A percentile compares a stretch with the other conserved stretches of the same genome.
Evolutionary conservation across 2,329 filamentous ascomycete species (phyloP).

Genomic region (Phaeosphaeriaceae sp.): DNA sequence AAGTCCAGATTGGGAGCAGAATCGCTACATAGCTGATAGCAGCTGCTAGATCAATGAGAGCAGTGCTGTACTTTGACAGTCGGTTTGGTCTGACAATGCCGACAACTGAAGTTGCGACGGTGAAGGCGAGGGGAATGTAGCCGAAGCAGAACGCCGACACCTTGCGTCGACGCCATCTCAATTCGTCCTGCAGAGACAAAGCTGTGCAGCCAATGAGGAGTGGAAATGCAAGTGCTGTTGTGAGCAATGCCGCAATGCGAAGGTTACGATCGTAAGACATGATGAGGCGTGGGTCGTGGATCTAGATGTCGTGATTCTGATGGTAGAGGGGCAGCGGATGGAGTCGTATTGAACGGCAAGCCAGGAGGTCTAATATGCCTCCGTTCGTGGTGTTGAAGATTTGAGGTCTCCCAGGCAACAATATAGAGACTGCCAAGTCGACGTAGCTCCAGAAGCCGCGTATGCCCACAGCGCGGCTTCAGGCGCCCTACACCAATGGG

Average conservation of each 20-base stretch:
- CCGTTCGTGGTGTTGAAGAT: slow-evolving; percentile 1
- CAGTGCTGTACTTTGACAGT: slow-evolving; percentile 6
- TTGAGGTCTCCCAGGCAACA: slow-evolving; percentile 22
- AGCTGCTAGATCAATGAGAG: slow-evolving; percentile 12
- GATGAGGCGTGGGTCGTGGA: not conserved
- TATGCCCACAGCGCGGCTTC: slow-evolving; percentile 8
- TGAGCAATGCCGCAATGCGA: slow-evolving; percentile 13
- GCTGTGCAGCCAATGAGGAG: slow-evolving; percentile 19
- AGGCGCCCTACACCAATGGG: not conserved
- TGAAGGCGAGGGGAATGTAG: slow-evolving; percentile 22
- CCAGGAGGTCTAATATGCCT: not conserved
- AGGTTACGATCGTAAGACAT: slow-evolving; percentile 17
- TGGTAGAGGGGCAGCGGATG: not conserved
- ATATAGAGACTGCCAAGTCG: not conserved
- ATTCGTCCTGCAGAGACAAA: slow-evolving; percentile 7
- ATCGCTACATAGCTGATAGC: slow-evolving; percentile 11
- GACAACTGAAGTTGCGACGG: slow-evolving; percentile 9
- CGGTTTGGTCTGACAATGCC: slow-evolving; percentile 7
- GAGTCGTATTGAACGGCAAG: not conserved
- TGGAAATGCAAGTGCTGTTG: slow-evolving; percentile 14
- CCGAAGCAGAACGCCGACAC: slow-evolving; percentile 19
- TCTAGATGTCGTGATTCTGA: not conserved
- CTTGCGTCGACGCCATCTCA: not conserved
- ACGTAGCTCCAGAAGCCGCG: slow-evolving; percentile 6
- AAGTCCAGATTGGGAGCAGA: slow-evolving; percentile 19